These are phyloP conservation scores for Endothia cerciana DNA, from an alignment of 2,329 filamentous ascomycete species.

Conservation along the genomic window DNA sequence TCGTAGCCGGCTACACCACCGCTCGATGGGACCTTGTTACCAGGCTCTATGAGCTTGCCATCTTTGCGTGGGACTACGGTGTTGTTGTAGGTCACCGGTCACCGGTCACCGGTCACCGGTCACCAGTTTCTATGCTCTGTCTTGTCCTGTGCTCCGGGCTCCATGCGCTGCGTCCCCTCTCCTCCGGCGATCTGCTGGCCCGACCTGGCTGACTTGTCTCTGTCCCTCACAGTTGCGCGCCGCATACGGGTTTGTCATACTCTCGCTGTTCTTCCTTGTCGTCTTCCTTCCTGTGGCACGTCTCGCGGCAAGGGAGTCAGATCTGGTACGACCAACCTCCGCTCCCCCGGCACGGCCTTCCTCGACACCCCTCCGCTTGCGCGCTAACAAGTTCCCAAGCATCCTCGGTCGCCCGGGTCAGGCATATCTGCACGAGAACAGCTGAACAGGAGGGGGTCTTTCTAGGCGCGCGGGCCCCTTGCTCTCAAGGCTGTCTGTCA, in stretches of 20 bases:
- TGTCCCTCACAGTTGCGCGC: slow-evolving; percentile 68
- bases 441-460: slow-evolving; percentile 89
- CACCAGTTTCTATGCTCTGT: slow-evolving; percentile 2
- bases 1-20: slow-evolving; percentile 99
- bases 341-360: slow-evolving; percentile 23
- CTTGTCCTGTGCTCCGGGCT: not conserved
- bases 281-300: slow-evolving; percentile 83
- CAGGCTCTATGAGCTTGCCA: slow-evolving; percentile 91
- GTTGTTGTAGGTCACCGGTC: slow-evolving; percentile 73
- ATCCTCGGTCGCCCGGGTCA: slow-evolving; percentile 76
- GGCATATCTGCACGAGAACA: slow-evolving; percentile 96
- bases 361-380: slow-evolving; percentile 26
- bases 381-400: slow-evolving; percentile 54
- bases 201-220: slow-evolving; percentile 21
- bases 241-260: slow-evolving; percentile 79
- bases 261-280: slow-evolving; percentile 83
- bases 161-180: not conserved
- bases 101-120: slow-evolving; percentile 48
- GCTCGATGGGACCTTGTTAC: slow-evolving; percentile 98
- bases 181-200: not conserved
- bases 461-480: slow-evolving; percentile 57
- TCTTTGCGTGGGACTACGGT: slow-evolving; percentile 98
- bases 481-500: slow-evolving; percentile 48
- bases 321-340: slow-evolving; percentile 64
- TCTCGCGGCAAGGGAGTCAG: slow-evolving; percentile 78